Conservation (phyloP, 2,329 filamentous ascomycete genomes). For the Aspergillus texensis region DNA sequence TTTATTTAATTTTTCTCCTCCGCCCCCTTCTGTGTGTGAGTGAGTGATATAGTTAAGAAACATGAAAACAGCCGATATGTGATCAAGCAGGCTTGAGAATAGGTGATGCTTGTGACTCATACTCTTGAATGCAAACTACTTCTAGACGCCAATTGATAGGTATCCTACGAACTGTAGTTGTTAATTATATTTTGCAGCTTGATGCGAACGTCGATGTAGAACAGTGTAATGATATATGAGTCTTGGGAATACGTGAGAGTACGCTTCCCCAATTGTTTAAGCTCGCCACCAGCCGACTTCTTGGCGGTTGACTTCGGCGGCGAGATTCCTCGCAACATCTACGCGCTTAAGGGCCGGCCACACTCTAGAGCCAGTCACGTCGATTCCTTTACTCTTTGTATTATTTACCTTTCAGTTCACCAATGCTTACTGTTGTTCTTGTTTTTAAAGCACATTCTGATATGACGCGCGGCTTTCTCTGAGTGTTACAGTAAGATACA, state of each 20-base stretch:
- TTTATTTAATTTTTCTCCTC: conserved; percentile 11
- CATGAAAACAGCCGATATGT: conserved; percentile 19
- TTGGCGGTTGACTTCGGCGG: conserved; percentile 17
- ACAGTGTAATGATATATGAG: background rate
- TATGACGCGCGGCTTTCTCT: background rate
- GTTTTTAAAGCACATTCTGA: background rate
- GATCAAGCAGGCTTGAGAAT: conserved; percentile 32
- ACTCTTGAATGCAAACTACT: conserved; percentile 16
- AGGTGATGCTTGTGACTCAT: conserved; percentile 27
- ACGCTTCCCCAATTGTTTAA: background rate
- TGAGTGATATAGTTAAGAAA: conserved; percentile 15
- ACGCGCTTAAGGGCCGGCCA: background rate
- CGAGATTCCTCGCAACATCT: conserved; percentile 11
- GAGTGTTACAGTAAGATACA: background rate
- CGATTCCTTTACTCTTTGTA: background rate
- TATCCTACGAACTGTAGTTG: background rate
- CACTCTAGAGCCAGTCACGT: background rate
- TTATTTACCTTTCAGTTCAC: background rate
- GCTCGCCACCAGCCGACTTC: conserved; percentile 9
- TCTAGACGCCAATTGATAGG: conserved; percentile 7
- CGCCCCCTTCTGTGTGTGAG: conserved; percentile 16
- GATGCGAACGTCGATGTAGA: background rate
- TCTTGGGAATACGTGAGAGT: background rate
- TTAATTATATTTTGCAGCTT: background rate
- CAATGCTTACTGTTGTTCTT: no score